Evolutionary conservation across 331 rosid species (phyloP).

Genomic region (Arachis monticola): DNA sequence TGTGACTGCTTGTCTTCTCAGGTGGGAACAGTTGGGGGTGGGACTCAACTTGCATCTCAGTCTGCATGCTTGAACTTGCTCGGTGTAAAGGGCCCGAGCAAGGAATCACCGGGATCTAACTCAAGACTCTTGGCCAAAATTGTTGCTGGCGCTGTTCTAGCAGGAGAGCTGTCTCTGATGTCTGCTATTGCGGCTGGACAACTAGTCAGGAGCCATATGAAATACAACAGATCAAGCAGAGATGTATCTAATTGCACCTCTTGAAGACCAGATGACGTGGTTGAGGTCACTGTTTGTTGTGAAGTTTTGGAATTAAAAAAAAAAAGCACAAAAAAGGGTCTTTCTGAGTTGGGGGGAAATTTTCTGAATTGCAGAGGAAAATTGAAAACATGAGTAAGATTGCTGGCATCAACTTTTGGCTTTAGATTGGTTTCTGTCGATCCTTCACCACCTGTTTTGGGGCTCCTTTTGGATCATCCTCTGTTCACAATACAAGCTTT

Average conservation of each 20-base stretch:
- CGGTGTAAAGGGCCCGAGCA: slow-evolving; percentile 88
- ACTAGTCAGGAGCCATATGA: slow-evolving; percentile 85
- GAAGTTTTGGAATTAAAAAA: slow-evolving; percentile 29
- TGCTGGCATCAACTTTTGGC: slow-evolving; percentile 34
- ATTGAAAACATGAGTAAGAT: slow-evolving; percentile 23
- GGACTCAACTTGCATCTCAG: slow-evolving; percentile 91
- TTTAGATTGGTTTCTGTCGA: slow-evolving; percentile 36
- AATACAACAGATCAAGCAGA: slow-evolving; percentile 79
- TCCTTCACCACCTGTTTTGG: slow-evolving; percentile 7
- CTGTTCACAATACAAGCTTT: slow-evolving; percentile 23
- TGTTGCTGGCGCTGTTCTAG: slow-evolving; percentile 80
- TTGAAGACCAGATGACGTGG: slow-evolving; percentile 34
- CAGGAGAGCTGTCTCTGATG: slow-evolving; percentile 82
- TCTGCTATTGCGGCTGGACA: slow-evolving; percentile 91
- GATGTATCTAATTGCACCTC: slow-evolving; percentile 50
- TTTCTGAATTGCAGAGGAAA: slow-evolving; percentile 21
- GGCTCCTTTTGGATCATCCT: slow-evolving; percentile 11
- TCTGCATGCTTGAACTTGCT: slow-evolving; percentile 86
- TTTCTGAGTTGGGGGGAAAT: background rate
- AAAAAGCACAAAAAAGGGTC: slow-evolving; percentile 12
- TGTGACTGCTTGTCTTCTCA: slow-evolving; percentile 35
- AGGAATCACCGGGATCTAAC: slow-evolving; percentile 76
- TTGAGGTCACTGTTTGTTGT: slow-evolving; percentile 35
- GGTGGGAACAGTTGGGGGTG: slow-evolving; percentile 93
- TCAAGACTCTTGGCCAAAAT: slow-evolving; percentile 77